Base-by-base conservation (phyloP, 2,329 filamentous ascomycete species). In the Fusarium citri region DNA sequence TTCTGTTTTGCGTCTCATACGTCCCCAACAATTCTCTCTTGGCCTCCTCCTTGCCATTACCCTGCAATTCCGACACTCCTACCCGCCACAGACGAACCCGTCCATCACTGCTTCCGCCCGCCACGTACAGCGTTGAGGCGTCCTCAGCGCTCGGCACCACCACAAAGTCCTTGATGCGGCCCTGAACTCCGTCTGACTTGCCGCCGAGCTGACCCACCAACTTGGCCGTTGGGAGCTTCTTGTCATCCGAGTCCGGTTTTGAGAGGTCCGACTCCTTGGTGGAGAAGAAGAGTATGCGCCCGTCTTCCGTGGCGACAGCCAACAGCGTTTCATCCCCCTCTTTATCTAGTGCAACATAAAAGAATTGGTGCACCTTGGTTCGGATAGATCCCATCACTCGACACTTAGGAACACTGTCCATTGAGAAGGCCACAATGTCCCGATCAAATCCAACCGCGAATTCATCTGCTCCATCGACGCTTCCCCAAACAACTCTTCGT, bases 391-490 rank as follows among this genome's bases (percentile, higher is more conserved):
- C 87, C 76, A 93, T 83, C 48, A 96, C 85, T 72, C 89, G 88
- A 77, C 92, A 95, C 76, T 88, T 92, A 4, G 94, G 91, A 67
- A 89, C 91, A 66, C 93, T 96, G 78, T 98, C 93, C 84, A 96
- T 92, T 66, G 93, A 94, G 77, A 96, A 98, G 1, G 97, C 88
- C 30, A 96, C 86, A 9, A 91, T 87, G 48, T 96, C 94, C 71
- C 93, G 87, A 78, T 98, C 95, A 76, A 98, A 98, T 0, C 87
- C 91, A 5, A 99, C 92, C 0, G 92, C 92, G 75, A 96, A 99
- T 76, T 97, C 93, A 64, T 96, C 92, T 12, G 86, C 86, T 10
- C 85, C 90, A 37, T 91, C 91, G 10, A 86, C 86, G 23, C 82
- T 83, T 63, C 93, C 91, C 95, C 96, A 99, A 2, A 89, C 86